phyloP scores from a whole-genome alignment of 2,329 filamentous ascomycete genomes.

The Aspergillus brunneoviolaceus region DNA sequence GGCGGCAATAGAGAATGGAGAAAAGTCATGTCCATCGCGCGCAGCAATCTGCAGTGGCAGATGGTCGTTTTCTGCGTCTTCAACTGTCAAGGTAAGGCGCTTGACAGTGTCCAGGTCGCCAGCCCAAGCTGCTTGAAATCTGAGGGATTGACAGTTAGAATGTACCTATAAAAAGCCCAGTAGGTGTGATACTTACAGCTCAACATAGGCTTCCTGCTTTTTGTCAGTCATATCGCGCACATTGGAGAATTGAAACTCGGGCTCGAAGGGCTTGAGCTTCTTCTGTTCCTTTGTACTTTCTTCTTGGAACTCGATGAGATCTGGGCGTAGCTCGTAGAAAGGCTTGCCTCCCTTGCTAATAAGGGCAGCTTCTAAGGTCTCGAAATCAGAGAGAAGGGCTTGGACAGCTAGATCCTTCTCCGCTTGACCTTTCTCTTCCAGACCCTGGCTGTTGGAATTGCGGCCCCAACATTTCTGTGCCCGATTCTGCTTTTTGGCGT shows the following conservation, averaged over 20 bases:
- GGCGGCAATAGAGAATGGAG: slow-evolving; percentile 68
- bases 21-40: slow-evolving; percentile 51
- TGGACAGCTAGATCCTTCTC: slow-evolving; percentile 60
- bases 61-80: slow-evolving; percentile 51
- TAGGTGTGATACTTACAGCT: slow-evolving; percentile 52
- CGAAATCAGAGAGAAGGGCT: slow-evolving; percentile 52
- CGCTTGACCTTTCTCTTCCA: slow-evolving; percentile 27
- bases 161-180: neutral
- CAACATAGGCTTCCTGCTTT: slow-evolving; percentile 60
- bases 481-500: slow-evolving; percentile 36
- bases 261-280: slow-evolving; percentile 46
- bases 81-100: slow-evolving; percentile 28
- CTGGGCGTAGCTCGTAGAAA: slow-evolving; percentile 64
- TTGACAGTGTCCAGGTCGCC: slow-evolving; percentile 65
- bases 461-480: slow-evolving; percentile 15
- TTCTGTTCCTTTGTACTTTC: neutral
- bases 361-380: slow-evolving; percentile 57
- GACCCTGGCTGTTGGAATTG: slow-evolving; percentile 35
- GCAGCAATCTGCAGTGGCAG: slow-evolving; percentile 65
- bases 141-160: slow-evolving; percentile 45
- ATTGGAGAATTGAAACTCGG: slow-evolving; percentile 52
- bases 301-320: slow-evolving; percentile 23
- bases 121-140: slow-evolving; percentile 66
- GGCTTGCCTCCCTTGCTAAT: slow-evolving; percentile 63
- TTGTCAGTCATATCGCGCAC: slow-evolving; percentile 52